A percentile compares a stretch with the other conserved stretches of the same genome.
phyloP scores from a whole-genome alignment of 495 filamentous ascomycete species.

The Aspergillus saccharolyticus region DNA sequence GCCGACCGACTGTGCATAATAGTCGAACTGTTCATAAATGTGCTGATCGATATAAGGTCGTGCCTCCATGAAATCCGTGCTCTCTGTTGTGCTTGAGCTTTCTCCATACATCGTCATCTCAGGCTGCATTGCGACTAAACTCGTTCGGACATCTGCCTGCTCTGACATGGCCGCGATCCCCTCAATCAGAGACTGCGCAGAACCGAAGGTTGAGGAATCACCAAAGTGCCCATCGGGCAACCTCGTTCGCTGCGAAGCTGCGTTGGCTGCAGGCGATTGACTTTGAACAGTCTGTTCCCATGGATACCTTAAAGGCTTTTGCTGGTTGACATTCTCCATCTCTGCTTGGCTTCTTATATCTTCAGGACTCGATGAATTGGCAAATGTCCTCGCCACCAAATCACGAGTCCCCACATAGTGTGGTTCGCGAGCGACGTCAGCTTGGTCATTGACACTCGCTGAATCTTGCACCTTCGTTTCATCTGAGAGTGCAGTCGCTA shows the following conservation, averaged over 20 bases:
- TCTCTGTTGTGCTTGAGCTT: background rate
- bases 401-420: background rate
- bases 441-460: background rate
- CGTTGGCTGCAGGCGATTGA: background rate
- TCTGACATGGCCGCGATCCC: background rate
- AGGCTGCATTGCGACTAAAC: background rate
- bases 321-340: no score
- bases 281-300: background rate
- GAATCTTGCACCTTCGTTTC: background rate
- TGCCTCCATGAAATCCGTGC: background rate
- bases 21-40: background rate
- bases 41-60: background rate
- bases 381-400: background rate
- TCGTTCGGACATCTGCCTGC: background rate
- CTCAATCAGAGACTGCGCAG: background rate
- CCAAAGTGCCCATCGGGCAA: background rate
- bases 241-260: background rate
- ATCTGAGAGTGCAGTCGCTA: slow-evolving; percentile 3
- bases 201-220: background rate
- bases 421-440: background rate
- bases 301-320: background rate
- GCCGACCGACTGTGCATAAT: background rate
- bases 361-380: background rate
- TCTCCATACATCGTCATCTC: background rate
- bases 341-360: background rate